Evolutionary conservation across 163 green algal genomes (phyloP).

Genomic region (Prototheca wickerhamii): DNA sequence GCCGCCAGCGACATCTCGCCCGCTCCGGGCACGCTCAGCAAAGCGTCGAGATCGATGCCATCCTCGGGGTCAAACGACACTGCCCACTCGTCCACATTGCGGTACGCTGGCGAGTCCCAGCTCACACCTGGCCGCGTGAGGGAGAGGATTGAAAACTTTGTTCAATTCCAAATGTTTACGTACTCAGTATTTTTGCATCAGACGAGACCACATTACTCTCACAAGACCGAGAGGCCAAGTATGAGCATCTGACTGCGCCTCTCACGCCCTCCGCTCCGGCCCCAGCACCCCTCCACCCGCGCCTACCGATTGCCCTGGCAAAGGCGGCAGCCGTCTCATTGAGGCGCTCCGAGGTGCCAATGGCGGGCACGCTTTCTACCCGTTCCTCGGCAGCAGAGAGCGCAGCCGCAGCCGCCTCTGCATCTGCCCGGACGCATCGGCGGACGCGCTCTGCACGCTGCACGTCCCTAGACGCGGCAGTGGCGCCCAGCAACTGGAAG

Average conservation of each 20-base stretch:
- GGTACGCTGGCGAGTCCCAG: not conserved
- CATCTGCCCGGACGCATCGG: not conserved
- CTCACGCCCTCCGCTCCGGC: too few species aligned
- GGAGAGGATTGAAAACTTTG: not conserved
- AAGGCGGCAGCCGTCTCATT: too few species aligned
- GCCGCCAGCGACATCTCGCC: not conserved
- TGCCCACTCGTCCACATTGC: not conserved
- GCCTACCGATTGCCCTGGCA: too few species aligned
- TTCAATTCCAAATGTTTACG: not conserved
- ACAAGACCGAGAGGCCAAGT: too few species aligned
- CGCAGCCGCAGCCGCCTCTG: not conserved
- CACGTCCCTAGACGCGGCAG: not conserved
- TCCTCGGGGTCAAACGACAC: not conserved
- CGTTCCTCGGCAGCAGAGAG: too few species aligned
- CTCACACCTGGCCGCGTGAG: not conserved
- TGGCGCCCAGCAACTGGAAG: constrained; percentile 11
- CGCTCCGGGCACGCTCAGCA: not conserved
- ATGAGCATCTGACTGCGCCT: too few species aligned
- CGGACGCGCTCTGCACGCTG: not conserved
- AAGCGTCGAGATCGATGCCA: not conserved
- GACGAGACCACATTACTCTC: too few species aligned
- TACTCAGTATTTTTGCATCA: not conserved
- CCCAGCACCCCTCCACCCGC: too few species aligned
- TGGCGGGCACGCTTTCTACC: not conserved
- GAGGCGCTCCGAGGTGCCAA: not conserved